phyloP scores from a whole-genome alignment of 768 basidiomycete genomes.

The Lanmaoa rubissima region DNA sequence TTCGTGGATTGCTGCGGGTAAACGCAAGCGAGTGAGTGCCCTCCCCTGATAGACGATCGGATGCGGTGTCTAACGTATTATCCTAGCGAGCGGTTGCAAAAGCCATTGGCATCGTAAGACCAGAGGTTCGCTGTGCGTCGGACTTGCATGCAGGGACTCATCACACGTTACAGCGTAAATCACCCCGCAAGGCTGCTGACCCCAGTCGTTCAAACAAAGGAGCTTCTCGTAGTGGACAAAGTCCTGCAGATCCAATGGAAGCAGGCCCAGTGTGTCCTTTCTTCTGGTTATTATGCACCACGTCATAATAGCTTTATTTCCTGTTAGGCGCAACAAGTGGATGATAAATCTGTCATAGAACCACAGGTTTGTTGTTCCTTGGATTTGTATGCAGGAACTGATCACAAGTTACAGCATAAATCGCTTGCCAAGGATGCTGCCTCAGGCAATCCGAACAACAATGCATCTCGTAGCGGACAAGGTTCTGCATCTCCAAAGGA shows the following conservation, averaged over 20 bases:
- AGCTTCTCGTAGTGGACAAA: not conserved
- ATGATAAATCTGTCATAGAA: not conserved
- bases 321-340: not conserved
- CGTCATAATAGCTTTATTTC: not conserved
- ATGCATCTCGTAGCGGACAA: too few species aligned
- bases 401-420: too few species aligned
- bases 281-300: not conserved
- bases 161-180: not conserved
- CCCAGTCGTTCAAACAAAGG: not conserved
- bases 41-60: too few species aligned
- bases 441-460: too few species aligned
- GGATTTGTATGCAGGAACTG: too few species aligned
- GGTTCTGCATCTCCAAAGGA: too few species aligned
- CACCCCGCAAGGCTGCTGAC: not conserved
- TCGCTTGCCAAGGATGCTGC: too few species aligned
- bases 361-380: too few species aligned
- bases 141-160: not conserved
- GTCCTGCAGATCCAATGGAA: not conserved
- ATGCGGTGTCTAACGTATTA: not conserved
- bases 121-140: not conserved
- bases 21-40: not conserved
- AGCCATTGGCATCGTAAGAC: not conserved
- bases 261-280: not conserved
- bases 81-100: not conserved
- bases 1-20: not conserved